Conservation (phyloP, 2,329 filamentous ascomycete species). For the Aspergillus sergii region DNA sequence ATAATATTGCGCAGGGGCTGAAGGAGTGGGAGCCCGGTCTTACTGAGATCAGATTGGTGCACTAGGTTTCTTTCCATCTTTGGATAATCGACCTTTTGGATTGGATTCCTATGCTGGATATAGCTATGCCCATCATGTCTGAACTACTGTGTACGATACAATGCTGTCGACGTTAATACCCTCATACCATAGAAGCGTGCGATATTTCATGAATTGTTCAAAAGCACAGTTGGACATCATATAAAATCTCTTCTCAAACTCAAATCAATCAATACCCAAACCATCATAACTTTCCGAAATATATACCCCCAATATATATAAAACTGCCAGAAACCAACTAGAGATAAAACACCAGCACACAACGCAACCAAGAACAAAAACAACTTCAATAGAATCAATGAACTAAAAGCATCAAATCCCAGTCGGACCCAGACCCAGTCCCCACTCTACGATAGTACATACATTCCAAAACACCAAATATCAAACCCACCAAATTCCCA, state of each 20-base stretch:
- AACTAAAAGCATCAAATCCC: too few species aligned
- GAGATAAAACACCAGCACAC: too few species aligned
- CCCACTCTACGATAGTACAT: too few species aligned
- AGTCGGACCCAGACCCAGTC: too few species aligned
- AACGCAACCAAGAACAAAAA: too few species aligned
- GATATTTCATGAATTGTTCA: neutral
- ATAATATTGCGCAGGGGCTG: slow-evolving; percentile 79
- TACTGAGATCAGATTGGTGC: slow-evolving; percentile 55
- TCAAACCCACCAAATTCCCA: too few species aligned
- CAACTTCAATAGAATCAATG: too few species aligned
- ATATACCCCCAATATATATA: neutral
- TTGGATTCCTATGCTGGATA: neutral
- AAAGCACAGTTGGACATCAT: neutral
- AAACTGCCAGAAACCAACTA: too few species aligned
- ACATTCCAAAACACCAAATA: too few species aligned
- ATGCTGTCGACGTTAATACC: neutral
- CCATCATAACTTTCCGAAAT: neutral
- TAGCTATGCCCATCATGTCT: neutral
- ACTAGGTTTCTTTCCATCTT: slow-evolving; percentile 38
- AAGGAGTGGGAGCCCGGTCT: slow-evolving; percentile 82
- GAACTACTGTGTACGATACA: neutral
- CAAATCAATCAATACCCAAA: neutral
- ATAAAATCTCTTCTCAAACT: neutral
- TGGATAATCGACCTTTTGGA: neutral
- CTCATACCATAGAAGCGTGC: neutral